phyloP scores from a whole-genome alignment of 495 filamentous ascomycete species.

The Astrothelium macrocarpum region DNA sequence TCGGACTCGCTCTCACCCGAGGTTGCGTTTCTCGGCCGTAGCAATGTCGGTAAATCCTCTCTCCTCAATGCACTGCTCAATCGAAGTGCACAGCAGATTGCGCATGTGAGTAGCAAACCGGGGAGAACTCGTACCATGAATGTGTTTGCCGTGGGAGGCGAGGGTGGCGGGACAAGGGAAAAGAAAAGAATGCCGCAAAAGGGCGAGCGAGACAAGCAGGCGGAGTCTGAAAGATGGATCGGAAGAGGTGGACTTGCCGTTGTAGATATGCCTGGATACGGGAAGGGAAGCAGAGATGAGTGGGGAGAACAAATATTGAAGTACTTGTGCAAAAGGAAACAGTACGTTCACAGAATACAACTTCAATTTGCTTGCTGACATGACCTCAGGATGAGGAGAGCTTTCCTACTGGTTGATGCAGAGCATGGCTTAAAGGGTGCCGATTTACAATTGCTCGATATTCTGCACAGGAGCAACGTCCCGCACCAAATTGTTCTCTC shows the following conservation, averaged over 20 bases:
- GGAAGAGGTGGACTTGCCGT: slow-evolving; percentile 48
- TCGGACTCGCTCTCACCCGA: slow-evolving; percentile 50
- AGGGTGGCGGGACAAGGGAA: slow-evolving; percentile 20
- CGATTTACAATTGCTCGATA: slow-evolving; percentile 55
- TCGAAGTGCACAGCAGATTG: slow-evolving; percentile 34
- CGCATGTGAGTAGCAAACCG: slow-evolving; percentile 60
- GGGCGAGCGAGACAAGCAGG: slow-evolving; percentile 30
- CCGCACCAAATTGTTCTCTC: slow-evolving; percentile 72
- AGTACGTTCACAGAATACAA: slow-evolving; percentile 36
- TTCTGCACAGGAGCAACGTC: slow-evolving; percentile 53
- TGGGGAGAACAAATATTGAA: slow-evolving; percentile 86
- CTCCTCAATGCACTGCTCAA: slow-evolving; percentile 76
- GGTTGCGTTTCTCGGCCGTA: slow-evolving; percentile 71
- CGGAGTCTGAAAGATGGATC: slow-evolving; percentile 14
- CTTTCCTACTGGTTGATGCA: slow-evolving; percentile 75
- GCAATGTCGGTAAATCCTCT: slow-evolving; percentile 86
- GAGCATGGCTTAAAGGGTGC: slow-evolving; percentile 66
- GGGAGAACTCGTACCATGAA: slow-evolving; percentile 79
- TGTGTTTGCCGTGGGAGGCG: slow-evolving; percentile 64
- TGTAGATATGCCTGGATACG: slow-evolving; percentile 94
- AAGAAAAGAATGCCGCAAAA: slow-evolving; percentile 38
- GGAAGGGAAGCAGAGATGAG: slow-evolving; percentile 58
- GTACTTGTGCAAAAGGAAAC: slow-evolving; percentile 60
- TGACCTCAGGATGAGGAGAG: slow-evolving; percentile 49
- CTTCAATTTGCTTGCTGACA: background rate